phyloP scores from a whole-genome alignment of 2,329 filamentous ascomycete genomes.

The Thielaviopsis euricoi region DNA sequence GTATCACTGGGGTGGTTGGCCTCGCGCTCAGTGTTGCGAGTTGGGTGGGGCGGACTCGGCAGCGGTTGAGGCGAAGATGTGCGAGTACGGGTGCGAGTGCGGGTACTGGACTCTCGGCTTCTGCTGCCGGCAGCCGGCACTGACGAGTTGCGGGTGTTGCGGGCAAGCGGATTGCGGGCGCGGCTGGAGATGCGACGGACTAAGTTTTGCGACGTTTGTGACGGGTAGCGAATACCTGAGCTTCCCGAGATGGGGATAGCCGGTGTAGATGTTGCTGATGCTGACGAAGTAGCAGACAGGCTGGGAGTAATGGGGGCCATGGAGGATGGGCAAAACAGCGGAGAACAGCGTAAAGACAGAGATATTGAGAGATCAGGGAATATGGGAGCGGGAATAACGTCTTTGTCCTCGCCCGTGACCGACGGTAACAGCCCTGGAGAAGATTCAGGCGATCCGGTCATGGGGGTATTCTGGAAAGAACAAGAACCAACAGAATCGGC shows the following conservation, averaged over 20 bases:
- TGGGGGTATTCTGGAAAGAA: background rate
- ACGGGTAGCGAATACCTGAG: no score
- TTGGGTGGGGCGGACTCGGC: conserved; percentile 34
- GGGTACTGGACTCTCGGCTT: conserved; percentile 74
- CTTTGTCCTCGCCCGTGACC: background rate
- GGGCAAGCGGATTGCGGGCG: conserved; percentile 51
- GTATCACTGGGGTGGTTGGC: conserved; percentile 28
- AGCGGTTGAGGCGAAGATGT: conserved; percentile 68
- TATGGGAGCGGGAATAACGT: background rate
- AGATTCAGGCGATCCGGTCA: background rate
- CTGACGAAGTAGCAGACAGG: no score
- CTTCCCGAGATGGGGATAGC: no score
- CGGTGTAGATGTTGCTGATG: conserved; percentile 12
- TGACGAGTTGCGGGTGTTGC: conserved; percentile 51
- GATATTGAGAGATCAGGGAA: background rate
- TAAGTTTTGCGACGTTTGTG: conserved; percentile 31
- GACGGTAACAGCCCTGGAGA: background rate
- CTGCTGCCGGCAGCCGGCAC: conserved; percentile 64
- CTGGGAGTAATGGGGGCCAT: no score
- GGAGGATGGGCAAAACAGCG: no score
- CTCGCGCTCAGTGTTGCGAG: conserved; percentile 36
- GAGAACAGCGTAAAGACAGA: no score
- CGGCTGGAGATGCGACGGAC: conserved; percentile 76
- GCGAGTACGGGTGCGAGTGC: conserved; percentile 65
- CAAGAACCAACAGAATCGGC: conserved; percentile 2